A percentile compares a stretch with the other conserved stretches of the same genome.
Conservation (phyloP, 306 rosid species). For the Vigna radiata region DNA sequence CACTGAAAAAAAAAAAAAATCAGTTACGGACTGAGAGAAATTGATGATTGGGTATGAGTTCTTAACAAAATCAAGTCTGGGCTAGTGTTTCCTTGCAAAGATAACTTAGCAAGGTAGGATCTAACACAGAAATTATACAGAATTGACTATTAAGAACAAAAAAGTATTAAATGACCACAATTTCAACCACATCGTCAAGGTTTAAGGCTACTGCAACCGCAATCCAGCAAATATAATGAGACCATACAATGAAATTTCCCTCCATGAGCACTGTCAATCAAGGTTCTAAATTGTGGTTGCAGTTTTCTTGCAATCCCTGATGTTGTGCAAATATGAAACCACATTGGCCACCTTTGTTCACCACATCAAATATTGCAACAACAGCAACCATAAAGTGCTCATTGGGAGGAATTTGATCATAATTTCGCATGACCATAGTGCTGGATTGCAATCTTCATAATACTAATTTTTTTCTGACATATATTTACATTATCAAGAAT, state of each 20-base stretch:
- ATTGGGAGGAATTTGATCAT: conserved; percentile 2
- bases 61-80: not conserved
- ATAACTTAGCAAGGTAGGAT: not conserved
- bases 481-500: not conserved
- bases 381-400: not conserved
- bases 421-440: not conserved
- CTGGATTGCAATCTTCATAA: not conserved
- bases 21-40: not conserved
- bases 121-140: not conserved
- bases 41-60: not conserved
- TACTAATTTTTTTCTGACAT: not conserved
- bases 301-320: not conserved
- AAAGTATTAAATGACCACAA: not conserved
- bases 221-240: too few relatives aligned
- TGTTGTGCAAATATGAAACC: not conserved
- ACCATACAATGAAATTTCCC: not conserved
- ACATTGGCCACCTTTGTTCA: not conserved
- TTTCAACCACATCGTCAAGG: not conserved
- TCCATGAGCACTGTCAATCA: not conserved
- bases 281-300: not conserved
- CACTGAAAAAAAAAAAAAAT: not conserved
- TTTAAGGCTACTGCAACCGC: too few relatives aligned
- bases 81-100: not conserved
- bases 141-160: not conserved
- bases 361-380: not conserved